Conservation (phyloP, 345 rosid species). For the Eucalyptus paniculata region DNA sequence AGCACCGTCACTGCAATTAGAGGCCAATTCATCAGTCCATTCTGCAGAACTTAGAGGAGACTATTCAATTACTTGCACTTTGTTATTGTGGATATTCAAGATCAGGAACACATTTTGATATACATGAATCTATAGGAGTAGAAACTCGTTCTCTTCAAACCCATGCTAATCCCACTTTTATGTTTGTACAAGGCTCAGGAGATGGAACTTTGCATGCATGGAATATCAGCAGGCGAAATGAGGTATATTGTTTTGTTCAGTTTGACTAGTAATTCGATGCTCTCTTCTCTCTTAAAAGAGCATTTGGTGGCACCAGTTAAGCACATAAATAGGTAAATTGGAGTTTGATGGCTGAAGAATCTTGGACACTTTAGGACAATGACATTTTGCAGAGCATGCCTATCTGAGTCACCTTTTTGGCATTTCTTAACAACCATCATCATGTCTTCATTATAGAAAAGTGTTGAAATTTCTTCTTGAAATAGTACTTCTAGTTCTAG, state of each 20-base stretch:
- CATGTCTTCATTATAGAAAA: background rate
- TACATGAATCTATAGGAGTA: background rate
- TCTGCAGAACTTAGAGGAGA: background rate
- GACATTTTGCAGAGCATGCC: background rate
- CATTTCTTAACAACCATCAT: background rate
- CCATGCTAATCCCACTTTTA: background rate
- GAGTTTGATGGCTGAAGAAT: background rate
- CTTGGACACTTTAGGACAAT: background rate
- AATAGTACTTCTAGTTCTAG: background rate
- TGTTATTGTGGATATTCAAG: background rate
- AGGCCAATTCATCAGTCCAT: background rate
- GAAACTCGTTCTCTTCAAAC: background rate
- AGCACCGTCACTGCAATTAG: background rate
- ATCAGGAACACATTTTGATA: background rate
- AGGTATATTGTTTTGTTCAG: conserved; percentile 32
- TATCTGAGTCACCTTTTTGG: background rate
- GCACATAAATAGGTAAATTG: background rate
- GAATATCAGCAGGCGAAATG: conserved; percentile 60
- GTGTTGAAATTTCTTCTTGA: background rate
- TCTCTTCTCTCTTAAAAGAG: background rate
- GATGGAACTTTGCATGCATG: conserved; percentile 90
- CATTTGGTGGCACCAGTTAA: background rate
- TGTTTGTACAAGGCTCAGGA: conserved; percentile 59
- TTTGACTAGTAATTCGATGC: background rate
- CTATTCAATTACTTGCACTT: background rate